Base-by-base conservation (phyloP, 129 eudicot genomes). In the Saposhnikovia divaricata region DNA sequence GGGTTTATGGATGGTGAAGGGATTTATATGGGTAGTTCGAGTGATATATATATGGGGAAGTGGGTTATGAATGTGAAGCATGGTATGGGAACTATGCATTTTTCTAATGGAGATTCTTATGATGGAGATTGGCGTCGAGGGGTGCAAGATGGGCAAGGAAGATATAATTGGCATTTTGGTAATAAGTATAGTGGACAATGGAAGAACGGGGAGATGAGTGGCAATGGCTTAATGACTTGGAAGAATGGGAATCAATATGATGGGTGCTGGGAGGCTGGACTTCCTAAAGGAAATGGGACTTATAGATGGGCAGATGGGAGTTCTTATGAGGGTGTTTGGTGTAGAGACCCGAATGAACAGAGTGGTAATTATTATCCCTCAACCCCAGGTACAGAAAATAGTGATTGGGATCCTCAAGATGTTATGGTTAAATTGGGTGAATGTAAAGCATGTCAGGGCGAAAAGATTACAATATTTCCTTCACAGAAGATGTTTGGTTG, bases 1-100 rank as follows among this genome's bases (percentile, higher is more conserved):
- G 95, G 91, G 1, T 89, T 75, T 78, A 88, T 96, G 90, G 92
- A 96, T 74, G 97, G 99, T 34, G 96, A 92, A 65, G 99, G 97
- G 38, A 84, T 88, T 15, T 96, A 81, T 72, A 81, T 84, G 4
- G 91, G 96, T 0, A 81, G 90, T 5, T 75, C 85, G 11, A 88
- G 82, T 40, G 92, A 88, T 46, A 83, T 83, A 0, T 93, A 89
- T 74, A 79, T 46, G 71, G 98, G 98, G 38, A 23, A 77, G 48
- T 96, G 99, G 99, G 88, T 86, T n/a, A 85, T 83, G 86, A 90
- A 96, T 74, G 74, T 83, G 85, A 90, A 86, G 65, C 99, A 96
- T 72, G 99, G 99, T 7, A 88, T 82, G 75, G 99, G 99, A n/a
- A 79, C 63, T 0, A 76, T 74, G 44, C 81, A 77, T 82, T 88